Percentiles rank a stretch among this genome's conserved stretches.
phyloP scores from a whole-genome alignment of 768 basidiomycete species.

The Amanita phalloides region DNA sequence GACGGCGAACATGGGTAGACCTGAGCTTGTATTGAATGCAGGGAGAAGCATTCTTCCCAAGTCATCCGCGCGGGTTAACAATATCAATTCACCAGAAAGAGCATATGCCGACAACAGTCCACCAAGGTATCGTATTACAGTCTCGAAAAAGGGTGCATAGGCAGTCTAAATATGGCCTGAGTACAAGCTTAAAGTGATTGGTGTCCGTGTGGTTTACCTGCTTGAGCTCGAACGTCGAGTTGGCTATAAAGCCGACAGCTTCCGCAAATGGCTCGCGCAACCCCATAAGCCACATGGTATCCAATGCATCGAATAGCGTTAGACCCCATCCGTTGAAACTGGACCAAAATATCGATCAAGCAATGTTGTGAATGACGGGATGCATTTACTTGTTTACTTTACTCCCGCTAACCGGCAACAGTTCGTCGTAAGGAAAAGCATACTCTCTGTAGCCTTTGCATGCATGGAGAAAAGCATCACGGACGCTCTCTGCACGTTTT shows the following conservation, averaged over 20 bases:
- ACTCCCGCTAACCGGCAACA: conserved; percentile 38
- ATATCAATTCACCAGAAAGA: conserved; percentile 50
- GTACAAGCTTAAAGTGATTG: conserved; percentile 1
- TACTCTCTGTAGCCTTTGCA: conserved; percentile 42
- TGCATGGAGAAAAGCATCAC: conserved; percentile 49
- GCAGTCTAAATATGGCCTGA: conserved; percentile 10
- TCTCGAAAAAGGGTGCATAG: conserved; percentile 60
- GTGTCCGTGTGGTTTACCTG: conserved; percentile 17
- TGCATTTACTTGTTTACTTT: conserved; percentile 42
- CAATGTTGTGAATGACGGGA: not conserved
- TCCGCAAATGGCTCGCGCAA: conserved; percentile 52
- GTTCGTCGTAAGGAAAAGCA: conserved; percentile 48
- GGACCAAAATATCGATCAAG: conserved; percentile 2
- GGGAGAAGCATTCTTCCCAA: conserved; percentile 60
- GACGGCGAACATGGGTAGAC: conserved; percentile 60
- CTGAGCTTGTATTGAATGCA: conserved; percentile 58
- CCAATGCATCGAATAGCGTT: conserved; percentile 68
- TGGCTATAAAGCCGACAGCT: conserved; percentile 40
- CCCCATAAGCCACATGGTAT: conserved; percentile 77
- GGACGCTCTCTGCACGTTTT: conserved; percentile 40
- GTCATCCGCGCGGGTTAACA: conserved; percentile 62
- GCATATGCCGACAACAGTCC: conserved; percentile 76
- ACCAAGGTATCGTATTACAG: conserved; percentile 76
- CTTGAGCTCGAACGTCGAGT: conserved; percentile 32
- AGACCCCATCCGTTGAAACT: conserved; percentile 73